Percentiles rank a stretch among this genome's conserved stretches.
These are phyloP conservation scores for Dryas drummondii DNA, from an alignment of 306 rosid genomes.

Conservation along the genomic window DNA sequence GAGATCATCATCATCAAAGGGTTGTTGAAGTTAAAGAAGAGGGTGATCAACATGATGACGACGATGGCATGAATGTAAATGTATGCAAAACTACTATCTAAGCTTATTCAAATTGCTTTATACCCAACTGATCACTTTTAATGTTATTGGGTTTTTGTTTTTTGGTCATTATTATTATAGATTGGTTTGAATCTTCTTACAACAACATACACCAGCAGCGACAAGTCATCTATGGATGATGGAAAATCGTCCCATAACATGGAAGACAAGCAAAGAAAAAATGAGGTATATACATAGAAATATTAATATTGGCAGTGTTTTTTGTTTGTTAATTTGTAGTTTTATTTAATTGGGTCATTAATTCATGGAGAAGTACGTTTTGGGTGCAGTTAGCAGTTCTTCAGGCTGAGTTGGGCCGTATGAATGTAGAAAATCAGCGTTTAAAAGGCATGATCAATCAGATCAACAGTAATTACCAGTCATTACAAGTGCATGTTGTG, in stretches of 20 bases:
- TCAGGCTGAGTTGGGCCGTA: slow-evolving; percentile 45
- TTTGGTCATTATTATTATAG: slow-evolving; percentile 20
- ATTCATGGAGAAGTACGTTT: not conserved
- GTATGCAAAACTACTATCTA: slow-evolving; percentile 13
- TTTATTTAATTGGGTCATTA: not conserved
- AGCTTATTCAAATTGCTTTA: too few species aligned
- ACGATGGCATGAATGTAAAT: slow-evolving; percentile 33
- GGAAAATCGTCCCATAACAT: slow-evolving; percentile 29
- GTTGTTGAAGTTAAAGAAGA: slow-evolving; percentile 28
- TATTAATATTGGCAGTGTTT: not conserved
- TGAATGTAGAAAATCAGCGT: slow-evolving; percentile 47
- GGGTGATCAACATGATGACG: not conserved
- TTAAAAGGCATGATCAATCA: slow-evolving; percentile 47
- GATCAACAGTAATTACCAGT: slow-evolving; percentile 38
- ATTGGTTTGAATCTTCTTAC: slow-evolving; percentile 62
- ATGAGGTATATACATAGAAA: slow-evolving; percentile 13
- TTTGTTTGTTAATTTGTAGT: not conserved
- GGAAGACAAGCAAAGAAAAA: slow-evolving; percentile 30
- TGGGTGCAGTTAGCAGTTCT: slow-evolving; percentile 34
- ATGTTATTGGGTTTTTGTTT: not conserved
- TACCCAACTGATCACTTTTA: not conserved
- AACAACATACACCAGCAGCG: slow-evolving; percentile 34
- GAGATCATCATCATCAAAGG: slow-evolving; percentile 4
- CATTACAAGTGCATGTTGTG: slow-evolving; percentile 38
- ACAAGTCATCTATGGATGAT: slow-evolving; percentile 33